Evolutionary conservation across 2,329 filamentous ascomycete genomes (phyloP).

Genomic region (Ascochyta koolunga): DNA sequence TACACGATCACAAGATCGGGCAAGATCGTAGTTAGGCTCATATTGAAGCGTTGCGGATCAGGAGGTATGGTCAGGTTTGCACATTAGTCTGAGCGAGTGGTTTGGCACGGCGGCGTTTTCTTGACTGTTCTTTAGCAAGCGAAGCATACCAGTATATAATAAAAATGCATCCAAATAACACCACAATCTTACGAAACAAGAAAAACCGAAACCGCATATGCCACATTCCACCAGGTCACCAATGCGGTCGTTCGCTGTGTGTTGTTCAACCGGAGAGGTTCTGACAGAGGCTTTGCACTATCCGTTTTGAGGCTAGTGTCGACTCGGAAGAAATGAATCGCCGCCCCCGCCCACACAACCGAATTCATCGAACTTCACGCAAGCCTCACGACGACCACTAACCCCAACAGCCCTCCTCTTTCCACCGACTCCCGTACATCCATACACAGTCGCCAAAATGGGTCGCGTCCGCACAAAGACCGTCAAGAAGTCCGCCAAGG

Average conservation of each 20-base stretch:
- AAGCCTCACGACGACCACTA: slow-evolving; percentile 36
- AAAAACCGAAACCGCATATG: no score
- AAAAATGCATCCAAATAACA: not conserved
- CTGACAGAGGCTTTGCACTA: not conserved
- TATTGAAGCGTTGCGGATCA: not conserved
- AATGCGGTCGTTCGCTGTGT: no score
- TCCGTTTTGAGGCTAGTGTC: not conserved
- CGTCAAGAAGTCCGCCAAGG: slow-evolving; percentile 91
- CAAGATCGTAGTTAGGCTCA: not conserved
- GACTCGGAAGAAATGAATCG: not conserved
- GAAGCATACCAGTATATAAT: slow-evolving; percentile 10
- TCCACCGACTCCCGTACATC: slow-evolving; percentile 29
- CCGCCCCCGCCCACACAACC: slow-evolving; percentile 18
- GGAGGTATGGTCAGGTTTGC: not conserved
- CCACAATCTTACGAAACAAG: no score
- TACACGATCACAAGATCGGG: not conserved
- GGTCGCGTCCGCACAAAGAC: slow-evolving; percentile 67
- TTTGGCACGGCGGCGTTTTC: not conserved
- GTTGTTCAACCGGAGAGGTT: not conserved
- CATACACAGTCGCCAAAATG: slow-evolving; percentile 52
- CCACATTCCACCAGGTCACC: no score
- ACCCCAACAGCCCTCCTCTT: slow-evolving; percentile 36
- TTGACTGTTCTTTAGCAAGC: slow-evolving; percentile 21
- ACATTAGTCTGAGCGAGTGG: slow-evolving; percentile 5
- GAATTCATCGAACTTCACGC: slow-evolving; percentile 1